Percentiles rank a stretch among this genome's conserved stretches.
phyloP scores from a whole-genome alignment of 2,329 filamentous ascomycete species.

The Fusarium sp. region DNA sequence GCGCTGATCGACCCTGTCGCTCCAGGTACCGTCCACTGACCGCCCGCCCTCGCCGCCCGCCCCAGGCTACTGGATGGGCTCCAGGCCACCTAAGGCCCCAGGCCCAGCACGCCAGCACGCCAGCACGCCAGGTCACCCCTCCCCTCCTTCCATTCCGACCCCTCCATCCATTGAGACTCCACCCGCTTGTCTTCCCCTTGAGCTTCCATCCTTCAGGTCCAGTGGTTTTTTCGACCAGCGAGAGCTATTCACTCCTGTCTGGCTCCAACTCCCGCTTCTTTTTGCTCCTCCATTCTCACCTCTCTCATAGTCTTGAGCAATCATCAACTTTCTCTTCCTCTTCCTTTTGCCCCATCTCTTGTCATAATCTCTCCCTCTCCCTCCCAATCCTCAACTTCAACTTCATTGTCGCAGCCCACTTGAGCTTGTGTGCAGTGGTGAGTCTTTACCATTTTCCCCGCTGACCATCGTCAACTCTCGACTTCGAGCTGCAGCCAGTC shows the following conservation, averaged over 20 bases:
- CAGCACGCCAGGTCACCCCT: conserved; percentile 27
- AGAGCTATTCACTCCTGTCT: conserved; percentile 38
- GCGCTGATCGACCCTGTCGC: conserved; percentile 16
- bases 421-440: conserved; percentile 43
- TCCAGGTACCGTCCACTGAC: conserved; percentile 37
- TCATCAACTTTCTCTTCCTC: conserved; percentile 25
- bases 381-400: conserved; percentile 36
- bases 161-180: conserved; percentile 34
- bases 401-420: conserved; percentile 41
- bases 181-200: conserved; percentile 44
- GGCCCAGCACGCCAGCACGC: neutral
- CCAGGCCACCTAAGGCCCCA: neutral
- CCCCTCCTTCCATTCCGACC: conserved; percentile 34
- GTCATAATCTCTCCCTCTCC: conserved; percentile 37
- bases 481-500: conserved; percentile 17
- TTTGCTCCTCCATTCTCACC: conserved; percentile 38
- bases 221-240: conserved; percentile 43
- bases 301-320: conserved; percentile 37
- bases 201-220: conserved; percentile 44
- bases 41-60: conserved; percentile 16
- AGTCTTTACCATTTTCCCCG: conserved; percentile 38
- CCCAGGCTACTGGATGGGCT: conserved; percentile 11
- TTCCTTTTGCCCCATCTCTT: conserved; percentile 33
- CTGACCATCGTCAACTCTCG: conserved; percentile 34
- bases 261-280: conserved; percentile 37